Evolutionary conservation across 2,329 filamentous ascomycete genomes (phyloP).

Genomic region (Aspergillus cejpii): DNA sequence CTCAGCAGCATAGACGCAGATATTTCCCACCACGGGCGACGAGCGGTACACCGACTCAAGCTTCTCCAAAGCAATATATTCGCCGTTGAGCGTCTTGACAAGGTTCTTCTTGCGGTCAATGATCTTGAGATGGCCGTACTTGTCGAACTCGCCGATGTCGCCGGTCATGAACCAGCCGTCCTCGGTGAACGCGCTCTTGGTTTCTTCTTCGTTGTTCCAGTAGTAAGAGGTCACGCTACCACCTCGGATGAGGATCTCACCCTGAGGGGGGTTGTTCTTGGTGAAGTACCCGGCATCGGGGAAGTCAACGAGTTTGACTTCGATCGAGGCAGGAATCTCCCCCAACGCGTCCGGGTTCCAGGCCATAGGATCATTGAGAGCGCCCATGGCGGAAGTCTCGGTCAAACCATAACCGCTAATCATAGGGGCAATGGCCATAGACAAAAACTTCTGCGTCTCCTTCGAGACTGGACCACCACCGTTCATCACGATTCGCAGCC

Average conservation of each 20-base stretch:
- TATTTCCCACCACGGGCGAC: conserved; percentile 69
- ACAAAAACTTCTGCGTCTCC: conserved; percentile 84
- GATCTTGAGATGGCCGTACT: conserved; percentile 70
- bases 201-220: conserved; percentile 81
- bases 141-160: conserved; percentile 85
- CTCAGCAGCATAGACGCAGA: conserved; percentile 76
- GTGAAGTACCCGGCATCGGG: conserved; percentile 79
- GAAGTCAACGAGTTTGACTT: conserved; percentile 88
- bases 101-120: conserved; percentile 98
- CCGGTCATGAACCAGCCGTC: conserved; percentile 98
- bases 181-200: conserved; percentile 64
- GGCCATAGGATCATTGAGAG: conserved; percentile 63
- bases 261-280: conserved; percentile 70
- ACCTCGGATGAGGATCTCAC: conserved; percentile 87
- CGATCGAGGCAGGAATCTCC: conserved; percentile 66
- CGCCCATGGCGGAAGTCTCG: conserved; percentile 68
- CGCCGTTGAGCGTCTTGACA: conserved; percentile 88
- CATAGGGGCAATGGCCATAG: conserved; percentile 89
- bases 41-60: conserved; percentile 87
- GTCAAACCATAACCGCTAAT: conserved; percentile 89
- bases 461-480: conserved; percentile 85
- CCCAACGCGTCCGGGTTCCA: conserved; percentile 75
- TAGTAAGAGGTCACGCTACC: conserved; percentile 68
- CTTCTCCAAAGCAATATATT: conserved; percentile 96
- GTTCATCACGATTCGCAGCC: conserved; percentile 84